Evolutionary conservation across 164 flowering plant genomes (phyloP).

Genomic region (Warburgia ugandensis): DNA sequence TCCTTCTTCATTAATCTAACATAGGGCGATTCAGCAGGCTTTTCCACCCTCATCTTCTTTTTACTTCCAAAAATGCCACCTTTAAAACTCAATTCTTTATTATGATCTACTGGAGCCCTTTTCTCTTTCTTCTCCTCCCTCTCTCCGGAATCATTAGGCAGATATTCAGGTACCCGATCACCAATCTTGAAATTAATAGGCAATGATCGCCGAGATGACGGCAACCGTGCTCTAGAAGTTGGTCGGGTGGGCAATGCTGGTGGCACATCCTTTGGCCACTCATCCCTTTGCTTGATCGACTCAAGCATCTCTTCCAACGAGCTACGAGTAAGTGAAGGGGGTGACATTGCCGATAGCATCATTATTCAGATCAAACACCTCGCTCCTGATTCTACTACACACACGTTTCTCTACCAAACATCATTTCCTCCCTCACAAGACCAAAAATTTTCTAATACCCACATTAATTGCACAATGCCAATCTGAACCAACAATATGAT

Average conservation of each 20-base stretch:
- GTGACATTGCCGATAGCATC: conserved; percentile 48
- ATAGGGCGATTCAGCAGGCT: conserved; percentile 39
- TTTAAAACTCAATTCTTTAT: conserved; percentile 28
- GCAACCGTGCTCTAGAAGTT: conserved; percentile 57
- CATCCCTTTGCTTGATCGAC: conserved; percentile 53
- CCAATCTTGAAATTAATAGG: conserved; percentile 39
- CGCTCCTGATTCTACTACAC: background rate
- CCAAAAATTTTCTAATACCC: background rate
- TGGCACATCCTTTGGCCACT: conserved; percentile 64
- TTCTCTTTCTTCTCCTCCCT: conserved; percentile 34
- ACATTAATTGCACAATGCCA: too few relatives aligned
- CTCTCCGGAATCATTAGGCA: conserved; percentile 12
- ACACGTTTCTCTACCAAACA: background rate
- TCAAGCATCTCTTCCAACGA: conserved; percentile 96
- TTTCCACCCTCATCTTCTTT: conserved; percentile 27
- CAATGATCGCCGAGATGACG: conserved; percentile 48
- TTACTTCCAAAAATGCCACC: conserved; percentile 40
- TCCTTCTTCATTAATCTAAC: conserved; percentile 14
- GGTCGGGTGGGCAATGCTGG: conserved; percentile 89
- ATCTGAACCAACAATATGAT: too few relatives aligned
- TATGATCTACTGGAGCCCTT: conserved; percentile 4
- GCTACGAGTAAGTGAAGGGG: conserved; percentile 42
- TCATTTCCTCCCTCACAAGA: background rate
- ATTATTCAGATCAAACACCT: conserved; percentile 3
- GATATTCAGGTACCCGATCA: conserved; percentile 6